Base-by-base conservation (phyloP, 2,329 filamentous ascomycete species). In the Sporothrix curviconia region DNA sequence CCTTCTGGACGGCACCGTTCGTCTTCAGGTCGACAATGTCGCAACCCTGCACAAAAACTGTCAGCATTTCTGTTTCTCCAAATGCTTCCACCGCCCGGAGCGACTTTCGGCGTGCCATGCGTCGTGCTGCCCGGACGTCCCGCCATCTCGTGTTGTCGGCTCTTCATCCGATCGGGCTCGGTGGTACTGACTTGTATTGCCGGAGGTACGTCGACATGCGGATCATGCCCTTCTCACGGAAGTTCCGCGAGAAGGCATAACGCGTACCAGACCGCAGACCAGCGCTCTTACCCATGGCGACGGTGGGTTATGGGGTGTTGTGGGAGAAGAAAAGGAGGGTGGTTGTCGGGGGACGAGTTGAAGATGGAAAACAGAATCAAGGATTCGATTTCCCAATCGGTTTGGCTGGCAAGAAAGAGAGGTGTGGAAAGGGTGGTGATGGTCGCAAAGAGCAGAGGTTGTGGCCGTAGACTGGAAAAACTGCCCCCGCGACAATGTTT, bases 1-100 rank as follows among this genome's bases (percentile, higher is more conserved):
- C 92, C 86, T 96, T 95, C 83, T 96, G 92, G 66, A 95, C 89
- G 73, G 91, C 94, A 87, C 92, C 94, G 82, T 99, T 97, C 74
- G 89, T 89, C 80, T 95, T 95, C 76, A 99, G 90, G 76, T 99
- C 94, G 73, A 99, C 94, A 70, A 97, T 96, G 74, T 99, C 94
- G 77, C 94, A 73, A 99, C 94, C 76, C 86, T 90, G 70, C 62
- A n/a, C n/a, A 17, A 66, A 52, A 53, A 28, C 7, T 30, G 40
- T 65, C 58, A 56, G 51, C 59, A 54, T 43, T 46, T 59, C 57
- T 63, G 69, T 71, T 63, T 61, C 62, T 55, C n/a, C n/a, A n/a
- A n/a, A n/a, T n/a, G n/a, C n/a, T n/a, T n/a, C n/a, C n/a, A n/a
- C n/a, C n/a, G n/a, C n/a, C n/a, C n/a, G n/a, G n/a, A n/a, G n/a